Base-by-base conservation (phyloP, 768 basidiomycete species). In the Paxillus ammoniavirescens region DNA sequence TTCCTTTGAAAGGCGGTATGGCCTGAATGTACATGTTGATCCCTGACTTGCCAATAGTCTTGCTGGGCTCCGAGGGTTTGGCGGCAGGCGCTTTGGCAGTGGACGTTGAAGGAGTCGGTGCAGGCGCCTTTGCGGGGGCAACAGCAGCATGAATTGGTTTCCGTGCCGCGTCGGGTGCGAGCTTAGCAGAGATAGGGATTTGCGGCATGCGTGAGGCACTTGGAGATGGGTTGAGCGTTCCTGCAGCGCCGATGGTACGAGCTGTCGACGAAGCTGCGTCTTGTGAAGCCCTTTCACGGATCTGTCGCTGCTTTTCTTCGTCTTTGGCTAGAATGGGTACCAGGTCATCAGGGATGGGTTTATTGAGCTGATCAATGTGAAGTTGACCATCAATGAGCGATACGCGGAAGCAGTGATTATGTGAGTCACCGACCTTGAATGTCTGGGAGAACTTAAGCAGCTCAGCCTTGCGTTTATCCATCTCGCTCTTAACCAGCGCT, bases 391-490 rank as follows among this genome's bases (percentile, higher is more conserved):
- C 18, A 42, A 56, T 43, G 2, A 53, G 46, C 13, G 31, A 31
- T 47, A 40, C 45, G 30, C 26, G 43, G 8, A 36, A 26, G 6
- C 17, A 17, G 46, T 33, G 15, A 21, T 41, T 2, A 21, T 15
- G 5, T 28, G n/a, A 43, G 55, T 48, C 17, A 61, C 78, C 43
- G 43, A 94, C 95, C 83, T 97, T 96, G 86, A 99, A 99, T 61
- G 73, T 87, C 70, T 91, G 81, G 59, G 92, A 93, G 72, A 98
- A 99, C 72, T 90, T 91, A 68, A 94, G 81, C 36, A 98, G 77
- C 41, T 98, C 96, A 9, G 93, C 89, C 77, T 97, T 84, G 57
- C 91, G 86, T 66, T 91, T 91, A 71, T 98, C 93, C 84, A 95
- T 91, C 68, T 98, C 95, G 64, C 80, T 89, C 80, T 94, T 95